Conservation (phyloP, 2,329 filamentous ascomycete genomes). For the Onygena corvina region DNA sequence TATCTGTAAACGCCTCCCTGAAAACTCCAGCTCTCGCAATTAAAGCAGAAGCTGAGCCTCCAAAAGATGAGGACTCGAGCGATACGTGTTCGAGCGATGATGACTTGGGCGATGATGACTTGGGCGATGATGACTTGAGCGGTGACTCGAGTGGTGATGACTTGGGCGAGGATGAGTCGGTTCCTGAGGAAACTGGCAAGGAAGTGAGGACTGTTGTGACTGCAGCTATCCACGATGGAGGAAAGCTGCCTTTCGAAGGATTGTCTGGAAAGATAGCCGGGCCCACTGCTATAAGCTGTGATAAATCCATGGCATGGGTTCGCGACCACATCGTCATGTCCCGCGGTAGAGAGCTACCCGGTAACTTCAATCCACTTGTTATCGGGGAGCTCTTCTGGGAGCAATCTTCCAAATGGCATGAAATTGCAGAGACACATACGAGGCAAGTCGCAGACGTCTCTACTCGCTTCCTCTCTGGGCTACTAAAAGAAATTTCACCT, state of each 20-base stretch:
- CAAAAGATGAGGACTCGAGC: no score
- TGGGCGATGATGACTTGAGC: no score
- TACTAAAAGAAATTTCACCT: not conserved
- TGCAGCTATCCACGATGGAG: not conserved
- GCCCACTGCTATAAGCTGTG: not conserved
- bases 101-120: no score
- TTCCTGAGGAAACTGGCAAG: not conserved
- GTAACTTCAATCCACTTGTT: conserved; percentile 30
- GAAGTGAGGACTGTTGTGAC: not conserved
- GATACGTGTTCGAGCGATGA: no score
- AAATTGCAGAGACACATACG: conserved; percentile 16
- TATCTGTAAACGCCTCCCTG: no score
- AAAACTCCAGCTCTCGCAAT: no score
- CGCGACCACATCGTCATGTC: not conserved
- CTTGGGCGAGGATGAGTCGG: not conserved
- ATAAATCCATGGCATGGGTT: not conserved
- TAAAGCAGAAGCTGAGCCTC: no score
- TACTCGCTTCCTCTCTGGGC: not conserved
- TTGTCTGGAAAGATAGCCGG: not conserved
- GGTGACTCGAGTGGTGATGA: not conserved
- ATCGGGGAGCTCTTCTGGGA: conserved; percentile 31
- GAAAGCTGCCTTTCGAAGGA: not conserved
- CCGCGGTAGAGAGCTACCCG: conserved; percentile 24
- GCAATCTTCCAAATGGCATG: conserved; percentile 26
- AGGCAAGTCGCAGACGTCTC: not conserved